Conservation (phyloP, 2,329 filamentous ascomycete genomes). For the Exserohilum turcica region DNA sequence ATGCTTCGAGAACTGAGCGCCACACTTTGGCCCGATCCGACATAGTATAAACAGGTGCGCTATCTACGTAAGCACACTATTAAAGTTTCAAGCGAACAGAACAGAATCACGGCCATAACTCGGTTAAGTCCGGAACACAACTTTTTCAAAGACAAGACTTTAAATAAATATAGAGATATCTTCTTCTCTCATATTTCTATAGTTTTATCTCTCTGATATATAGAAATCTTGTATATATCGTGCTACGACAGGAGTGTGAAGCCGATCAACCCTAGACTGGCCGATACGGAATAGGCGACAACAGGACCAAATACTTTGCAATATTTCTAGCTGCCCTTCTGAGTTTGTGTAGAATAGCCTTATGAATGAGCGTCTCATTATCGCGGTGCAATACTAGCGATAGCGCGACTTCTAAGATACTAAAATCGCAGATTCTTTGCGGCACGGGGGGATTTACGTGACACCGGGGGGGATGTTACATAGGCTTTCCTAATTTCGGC, state of each 20-base stretch:
- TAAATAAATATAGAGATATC: background rate
- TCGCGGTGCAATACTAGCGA: background rate
- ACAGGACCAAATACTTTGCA: background rate
- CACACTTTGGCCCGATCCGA: background rate
- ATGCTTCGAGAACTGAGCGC: background rate
- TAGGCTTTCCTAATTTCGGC: no score
- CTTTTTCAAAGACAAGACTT: background rate
- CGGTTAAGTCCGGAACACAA: no score
- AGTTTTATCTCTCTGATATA: background rate
- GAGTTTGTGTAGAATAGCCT: background rate
- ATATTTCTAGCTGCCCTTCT: background rate
- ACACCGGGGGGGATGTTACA: background rate
- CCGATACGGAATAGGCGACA: background rate
- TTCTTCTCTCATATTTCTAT: background rate
- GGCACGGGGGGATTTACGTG: background rate
- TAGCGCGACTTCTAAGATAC: background rate
- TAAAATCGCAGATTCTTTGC: background rate
- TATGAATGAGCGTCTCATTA: background rate
- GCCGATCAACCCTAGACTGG: background rate
- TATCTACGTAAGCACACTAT: background rate
- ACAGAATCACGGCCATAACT: no score
- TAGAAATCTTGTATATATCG: background rate
- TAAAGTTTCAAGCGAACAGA: no score
- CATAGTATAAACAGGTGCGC: background rate
- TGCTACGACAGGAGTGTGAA: background rate